Evolutionary conservation across 2,329 filamentous ascomycete species (phyloP).

Genomic region (Diaporthe australafricana): DNA sequence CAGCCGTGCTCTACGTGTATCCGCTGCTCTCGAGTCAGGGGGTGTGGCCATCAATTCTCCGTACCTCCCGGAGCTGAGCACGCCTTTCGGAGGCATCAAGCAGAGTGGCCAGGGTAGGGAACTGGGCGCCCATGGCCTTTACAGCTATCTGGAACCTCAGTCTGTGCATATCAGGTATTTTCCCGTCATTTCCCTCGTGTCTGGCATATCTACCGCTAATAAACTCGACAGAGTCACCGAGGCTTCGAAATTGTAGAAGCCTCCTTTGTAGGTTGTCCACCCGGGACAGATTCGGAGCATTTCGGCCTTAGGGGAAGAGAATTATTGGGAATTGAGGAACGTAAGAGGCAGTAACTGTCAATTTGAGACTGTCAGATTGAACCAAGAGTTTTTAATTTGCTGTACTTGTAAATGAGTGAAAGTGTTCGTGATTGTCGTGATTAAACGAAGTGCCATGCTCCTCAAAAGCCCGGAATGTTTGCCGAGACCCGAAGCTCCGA

Average conservation of each 20-base stretch:
- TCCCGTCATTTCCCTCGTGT: too few species aligned
- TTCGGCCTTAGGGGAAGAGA: not conserved
- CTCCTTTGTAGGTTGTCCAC: not conserved
- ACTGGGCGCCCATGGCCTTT: slow-evolving; percentile 18
- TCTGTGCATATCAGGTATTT: slow-evolving; percentile 25
- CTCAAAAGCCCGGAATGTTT: not conserved
- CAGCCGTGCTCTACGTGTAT: slow-evolving; percentile 17
- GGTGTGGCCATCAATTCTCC: slow-evolving; percentile 26
- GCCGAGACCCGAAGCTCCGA: not conserved
- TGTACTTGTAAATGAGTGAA: not conserved
- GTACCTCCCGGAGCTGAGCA: slow-evolving; percentile 13
- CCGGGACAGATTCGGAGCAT: not conserved
- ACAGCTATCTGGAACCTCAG: slow-evolving; percentile 28
- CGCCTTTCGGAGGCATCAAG: slow-evolving; percentile 27
- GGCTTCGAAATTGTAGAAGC: not conserved
- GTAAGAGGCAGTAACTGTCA: not conserved
- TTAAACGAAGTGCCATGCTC: not conserved
- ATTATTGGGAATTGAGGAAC: not conserved
- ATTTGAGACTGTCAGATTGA: not conserved
- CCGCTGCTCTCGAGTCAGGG: slow-evolving; percentile 12
- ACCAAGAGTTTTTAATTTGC: not conserved
- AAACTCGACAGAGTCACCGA: not conserved
- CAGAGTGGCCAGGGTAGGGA: slow-evolving; percentile 30
- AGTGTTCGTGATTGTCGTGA: not conserved
- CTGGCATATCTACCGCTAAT: not conserved